Percentiles rank a stretch among this genome's conserved stretches.
Conservation (phyloP, 805 yeast species). For the Candida saitoana region DNA sequence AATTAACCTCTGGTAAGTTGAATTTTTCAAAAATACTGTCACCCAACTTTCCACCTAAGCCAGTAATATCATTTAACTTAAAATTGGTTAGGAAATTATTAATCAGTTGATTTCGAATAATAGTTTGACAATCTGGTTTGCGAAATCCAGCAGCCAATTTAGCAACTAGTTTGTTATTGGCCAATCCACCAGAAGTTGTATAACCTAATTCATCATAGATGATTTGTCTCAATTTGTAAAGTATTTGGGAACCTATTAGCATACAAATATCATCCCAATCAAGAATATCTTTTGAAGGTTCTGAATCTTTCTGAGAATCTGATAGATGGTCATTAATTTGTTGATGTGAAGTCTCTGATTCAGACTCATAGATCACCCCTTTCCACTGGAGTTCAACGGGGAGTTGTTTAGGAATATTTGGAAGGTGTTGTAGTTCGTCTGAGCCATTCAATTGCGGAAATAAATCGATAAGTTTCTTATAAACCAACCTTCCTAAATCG, state of each 20-base stretch:
- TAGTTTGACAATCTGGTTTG: conserved; percentile 86
- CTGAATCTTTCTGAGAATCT: conserved; percentile 2
- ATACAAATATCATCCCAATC: conserved; percentile 81
- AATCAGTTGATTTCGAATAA: conserved; percentile 50
- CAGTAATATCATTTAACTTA: conserved; percentile 74
- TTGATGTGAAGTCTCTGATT: conserved; percentile 11
- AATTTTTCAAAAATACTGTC: conserved; percentile 49
- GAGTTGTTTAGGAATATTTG: conserved; percentile 39
- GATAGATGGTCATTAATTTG: background rate
- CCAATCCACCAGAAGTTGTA: conserved; percentile 87
- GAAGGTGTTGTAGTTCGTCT: conserved; percentile 28
- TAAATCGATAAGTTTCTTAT: conserved; percentile 33
- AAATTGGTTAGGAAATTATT: conserved; percentile 54
- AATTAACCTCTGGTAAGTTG: conserved; percentile 48
- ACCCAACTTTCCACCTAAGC: conserved; percentile 89
- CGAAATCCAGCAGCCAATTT: conserved; percentile 81
- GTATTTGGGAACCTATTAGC: conserved; percentile 60
- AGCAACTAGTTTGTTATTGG: conserved; percentile 70
- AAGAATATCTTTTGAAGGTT: conserved; percentile 2
- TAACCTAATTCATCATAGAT: conserved; percentile 61
- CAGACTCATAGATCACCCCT: conserved; percentile 22
- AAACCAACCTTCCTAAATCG: conserved; percentile 71
- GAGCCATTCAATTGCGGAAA: conserved; percentile 44
- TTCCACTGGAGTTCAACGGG: conserved; percentile 29
- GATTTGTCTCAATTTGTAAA: conserved; percentile 48